These are phyloP conservation scores for Xylaria sp. DNA, from an alignment of 2,329 filamentous ascomycete genomes.

Conservation along the genomic window DNA sequence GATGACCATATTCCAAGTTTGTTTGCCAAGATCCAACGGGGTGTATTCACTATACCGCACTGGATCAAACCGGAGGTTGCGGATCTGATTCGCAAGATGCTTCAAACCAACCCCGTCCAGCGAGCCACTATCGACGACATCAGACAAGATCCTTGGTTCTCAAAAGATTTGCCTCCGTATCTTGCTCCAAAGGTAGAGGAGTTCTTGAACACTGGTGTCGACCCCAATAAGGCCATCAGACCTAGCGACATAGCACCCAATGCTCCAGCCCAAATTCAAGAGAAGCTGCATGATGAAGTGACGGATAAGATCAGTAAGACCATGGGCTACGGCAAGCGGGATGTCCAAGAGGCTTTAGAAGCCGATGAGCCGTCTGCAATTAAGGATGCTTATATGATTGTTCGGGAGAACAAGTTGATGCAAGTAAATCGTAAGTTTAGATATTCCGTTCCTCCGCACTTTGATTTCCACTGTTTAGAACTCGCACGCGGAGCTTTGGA, in stretches of 20 bases:
- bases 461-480: constrained; percentile 10
- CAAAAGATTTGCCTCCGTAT: constrained; percentile 85
- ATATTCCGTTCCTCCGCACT: constrained; percentile 7
- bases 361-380: constrained; percentile 96
- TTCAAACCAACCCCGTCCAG: constrained; percentile 94
- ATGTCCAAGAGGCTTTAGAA: constrained; percentile 93
- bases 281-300: constrained; percentile 90
- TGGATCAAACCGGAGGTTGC: constrained; percentile 90
- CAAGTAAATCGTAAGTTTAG: constrained; percentile 83
- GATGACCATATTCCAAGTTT: constrained; percentile 98
- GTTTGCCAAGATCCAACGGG: constrained; percentile 97
- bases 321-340: constrained; percentile 95
- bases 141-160: constrained; percentile 92
- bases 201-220: constrained; percentile 92
- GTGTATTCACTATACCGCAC: constrained; percentile 89
- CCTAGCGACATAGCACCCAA: constrained; percentile 83
- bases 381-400: constrained; percentile 98
- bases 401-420: constrained; percentile 98
- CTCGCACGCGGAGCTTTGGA: constrained; percentile 1
- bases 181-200: constrained; percentile 89
- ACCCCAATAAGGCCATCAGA: constrained; percentile 90
- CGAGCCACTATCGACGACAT: constrained; percentile 95
- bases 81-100: constrained; percentile 87
- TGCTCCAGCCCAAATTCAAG: constrained; percentile 80
- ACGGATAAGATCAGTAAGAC: constrained; percentile 96